These are phyloP conservation scores for Puccinia triticina DNA, from an alignment of 1,284 basidiomycete genomes.

Conservation along the genomic window DNA sequence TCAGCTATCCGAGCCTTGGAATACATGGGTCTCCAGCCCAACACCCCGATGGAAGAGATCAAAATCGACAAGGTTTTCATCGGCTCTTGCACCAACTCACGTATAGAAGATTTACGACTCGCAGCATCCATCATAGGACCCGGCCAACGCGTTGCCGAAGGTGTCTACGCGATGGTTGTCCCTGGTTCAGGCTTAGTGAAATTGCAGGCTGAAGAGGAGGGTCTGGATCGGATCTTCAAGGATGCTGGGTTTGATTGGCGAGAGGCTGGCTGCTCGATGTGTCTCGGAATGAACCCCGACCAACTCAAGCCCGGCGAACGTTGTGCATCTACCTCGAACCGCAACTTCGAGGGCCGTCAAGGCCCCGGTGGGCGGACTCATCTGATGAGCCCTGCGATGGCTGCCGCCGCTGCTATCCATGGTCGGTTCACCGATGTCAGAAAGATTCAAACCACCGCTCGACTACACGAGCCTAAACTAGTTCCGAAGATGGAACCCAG, in stretches of 20 bases:
- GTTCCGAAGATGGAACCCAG: slow-evolving; percentile 66
- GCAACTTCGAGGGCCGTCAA: slow-evolving; percentile 93
- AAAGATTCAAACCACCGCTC: slow-evolving; percentile 68
- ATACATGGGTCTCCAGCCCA: slow-evolving; percentile 88
- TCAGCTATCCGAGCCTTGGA: slow-evolving; percentile 79
- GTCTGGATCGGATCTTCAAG: slow-evolving; percentile 85
- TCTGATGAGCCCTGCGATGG: slow-evolving; percentile 92
- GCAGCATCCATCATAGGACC: slow-evolving; percentile 81
- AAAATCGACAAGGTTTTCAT: slow-evolving; percentile 92
- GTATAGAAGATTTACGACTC: slow-evolving; percentile 90
- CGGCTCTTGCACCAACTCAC: slow-evolving; percentile 94
- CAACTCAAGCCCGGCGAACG: slow-evolving; percentile 85
- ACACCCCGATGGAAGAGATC: slow-evolving; percentile 81
- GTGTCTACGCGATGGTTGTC: slow-evolving; percentile 89
- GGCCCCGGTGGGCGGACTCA: slow-evolving; percentile 91
- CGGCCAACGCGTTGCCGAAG: slow-evolving; percentile 69
- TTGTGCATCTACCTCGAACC: slow-evolving; percentile 93
- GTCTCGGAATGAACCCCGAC: slow-evolving; percentile 96
- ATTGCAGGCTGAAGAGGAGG: slow-evolving; percentile 90
- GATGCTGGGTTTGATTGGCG: slow-evolving; percentile 96
- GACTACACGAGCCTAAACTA: slow-evolving; percentile 31
- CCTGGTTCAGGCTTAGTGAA: slow-evolving; percentile 93
- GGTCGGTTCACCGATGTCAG: slow-evolving; percentile 87
- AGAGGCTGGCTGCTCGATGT: slow-evolving; percentile 98
- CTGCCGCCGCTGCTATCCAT: slow-evolving; percentile 86